Percentiles rank a stretch among this genome's conserved stretches.
Conservation (phyloP, 176 grass and related monocot species). For the Cocos nucifera region DNA sequence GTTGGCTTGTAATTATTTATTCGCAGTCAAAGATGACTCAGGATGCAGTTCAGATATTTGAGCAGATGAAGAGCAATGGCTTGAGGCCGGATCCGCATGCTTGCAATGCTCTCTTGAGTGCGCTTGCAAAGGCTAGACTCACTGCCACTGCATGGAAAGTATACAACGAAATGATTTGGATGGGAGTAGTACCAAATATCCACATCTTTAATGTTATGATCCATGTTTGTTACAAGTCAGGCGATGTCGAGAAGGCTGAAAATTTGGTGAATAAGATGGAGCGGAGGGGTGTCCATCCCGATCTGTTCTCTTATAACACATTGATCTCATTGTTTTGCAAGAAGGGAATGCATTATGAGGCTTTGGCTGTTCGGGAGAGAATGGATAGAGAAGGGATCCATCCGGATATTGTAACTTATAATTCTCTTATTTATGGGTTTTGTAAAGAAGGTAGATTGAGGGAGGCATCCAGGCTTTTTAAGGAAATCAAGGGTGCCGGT, state of each 20-base stretch:
- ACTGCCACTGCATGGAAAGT: slow-evolving; percentile 60
- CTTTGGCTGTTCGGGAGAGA: slow-evolving; percentile 50
- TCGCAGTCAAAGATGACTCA: slow-evolving; percentile 26
- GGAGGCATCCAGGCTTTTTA: slow-evolving; percentile 44
- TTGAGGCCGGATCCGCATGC: slow-evolving; percentile 46
- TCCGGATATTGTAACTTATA: slow-evolving; percentile 63
- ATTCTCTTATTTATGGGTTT: slow-evolving; percentile 56
- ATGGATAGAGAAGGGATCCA: slow-evolving; percentile 50
- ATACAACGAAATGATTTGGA: slow-evolving; percentile 39
- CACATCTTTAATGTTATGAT: slow-evolving; percentile 86
- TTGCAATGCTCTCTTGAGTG: slow-evolving; percentile 43
- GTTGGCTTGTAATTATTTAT: slow-evolving; percentile 29
- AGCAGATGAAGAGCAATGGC: slow-evolving; percentile 20
- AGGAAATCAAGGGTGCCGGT: slow-evolving; percentile 30
- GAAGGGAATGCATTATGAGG: slow-evolving; percentile 85
- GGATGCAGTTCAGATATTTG: slow-evolving; percentile 34
- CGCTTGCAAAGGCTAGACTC: slow-evolving; percentile 49
- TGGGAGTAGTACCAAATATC: slow-evolving; percentile 37
- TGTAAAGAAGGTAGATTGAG: slow-evolving; percentile 72
- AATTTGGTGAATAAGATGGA: slow-evolving; percentile 54
- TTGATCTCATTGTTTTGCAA: slow-evolving; percentile 63
- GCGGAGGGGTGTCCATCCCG: slow-evolving; percentile 23
- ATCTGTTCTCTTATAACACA: slow-evolving; percentile 72
- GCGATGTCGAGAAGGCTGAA: slow-evolving; percentile 35
- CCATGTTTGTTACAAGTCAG: slow-evolving; percentile 69